Conservation (phyloP, 805 yeast genomes). For the Maudiozyma bulderi region DNA sequence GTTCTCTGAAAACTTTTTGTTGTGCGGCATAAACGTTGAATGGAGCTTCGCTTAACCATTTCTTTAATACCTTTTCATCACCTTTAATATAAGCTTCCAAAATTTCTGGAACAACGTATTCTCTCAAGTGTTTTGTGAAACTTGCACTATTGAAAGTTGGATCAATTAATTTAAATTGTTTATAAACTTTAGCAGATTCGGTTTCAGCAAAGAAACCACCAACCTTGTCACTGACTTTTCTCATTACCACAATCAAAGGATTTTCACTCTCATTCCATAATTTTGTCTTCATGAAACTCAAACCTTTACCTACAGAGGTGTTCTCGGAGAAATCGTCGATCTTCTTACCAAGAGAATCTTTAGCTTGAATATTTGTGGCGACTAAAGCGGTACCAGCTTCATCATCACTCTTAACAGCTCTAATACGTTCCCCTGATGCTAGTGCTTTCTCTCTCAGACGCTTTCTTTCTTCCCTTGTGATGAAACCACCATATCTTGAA, state of each 20-base stretch:
- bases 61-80: slow-evolving; percentile 70
- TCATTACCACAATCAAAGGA: slow-evolving; percentile 69
- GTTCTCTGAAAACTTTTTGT: slow-evolving; percentile 85
- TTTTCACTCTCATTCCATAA: slow-evolving; percentile 90
- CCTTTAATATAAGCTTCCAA: slow-evolving; percentile 92
- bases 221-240: slow-evolving; percentile 71
- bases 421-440: slow-evolving; percentile 48
- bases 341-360: slow-evolving; percentile 56
- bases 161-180: slow-evolving; percentile 79
- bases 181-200: slow-evolving; percentile 86
- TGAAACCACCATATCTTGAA: slow-evolving; percentile 84
- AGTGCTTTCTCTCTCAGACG: slow-evolving; percentile 56
- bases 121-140: slow-evolving; percentile 76
- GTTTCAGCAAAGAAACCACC: slow-evolving; percentile 92
- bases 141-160: slow-evolving; percentile 74
- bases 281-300: slow-evolving; percentile 52
- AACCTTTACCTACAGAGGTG: slow-evolving; percentile 56
- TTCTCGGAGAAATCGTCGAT: slow-evolving; percentile 59
- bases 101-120: slow-evolving; percentile 88
- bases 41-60: slow-evolving; percentile 96
- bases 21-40: slow-evolving; percentile 89
- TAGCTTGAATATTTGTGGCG: slow-evolving; percentile 68
- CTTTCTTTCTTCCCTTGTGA: slow-evolving; percentile 72
- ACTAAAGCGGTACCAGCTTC: slow-evolving; percentile 77
- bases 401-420: slow-evolving; percentile 66